Evolutionary conservation across 108 stramenopile genomes (phyloP).

Genomic region (Pseudonitzschia multistriata): DNA sequence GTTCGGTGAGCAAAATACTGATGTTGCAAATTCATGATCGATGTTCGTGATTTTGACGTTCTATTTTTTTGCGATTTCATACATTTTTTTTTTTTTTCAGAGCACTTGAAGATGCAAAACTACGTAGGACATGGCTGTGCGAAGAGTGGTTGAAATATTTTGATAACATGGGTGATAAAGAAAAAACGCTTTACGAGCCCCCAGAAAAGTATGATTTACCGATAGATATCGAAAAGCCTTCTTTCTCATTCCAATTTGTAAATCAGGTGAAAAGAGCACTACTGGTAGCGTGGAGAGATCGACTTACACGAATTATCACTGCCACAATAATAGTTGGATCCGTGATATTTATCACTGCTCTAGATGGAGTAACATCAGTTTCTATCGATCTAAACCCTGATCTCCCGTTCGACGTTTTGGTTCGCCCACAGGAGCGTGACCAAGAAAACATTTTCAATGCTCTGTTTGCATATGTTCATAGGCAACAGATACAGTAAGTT

Average conservation of each 20-base stretch:
- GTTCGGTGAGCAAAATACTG: not conserved
- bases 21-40: not conserved
- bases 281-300: slow-evolving; percentile 36
- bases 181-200: slow-evolving; percentile 16
- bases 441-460: not conserved
- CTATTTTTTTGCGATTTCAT: not conserved
- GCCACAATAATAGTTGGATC: slow-evolving; percentile 34
- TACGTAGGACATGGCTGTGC: slow-evolving; percentile 29
- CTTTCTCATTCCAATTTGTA: slow-evolving; percentile 26
- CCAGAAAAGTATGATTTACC: slow-evolving; percentile 34
- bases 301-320: slow-evolving; percentile 27
- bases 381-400: slow-evolving; percentile 5
- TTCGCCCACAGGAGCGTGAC: not conserved
- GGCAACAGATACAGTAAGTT: slow-evolving; percentile 9
- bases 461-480: slow-evolving; percentile 19
- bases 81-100: not conserved
- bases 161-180: not conserved
- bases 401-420: slow-evolving; percentile 13
- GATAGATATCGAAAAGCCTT: not conserved
- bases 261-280: slow-evolving; percentile 27
- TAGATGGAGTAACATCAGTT: slow-evolving; percentile 26
- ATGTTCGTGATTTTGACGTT: no score
- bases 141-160: slow-evolving; percentile 28
- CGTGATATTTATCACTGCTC: slow-evolving; percentile 24
- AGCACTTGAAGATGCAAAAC: slow-evolving; percentile 21